These are phyloP conservation scores for Umbelopsis sp. DNA, from an alignment of 192 early-diverging fungal species.

Conservation along the genomic window DNA sequence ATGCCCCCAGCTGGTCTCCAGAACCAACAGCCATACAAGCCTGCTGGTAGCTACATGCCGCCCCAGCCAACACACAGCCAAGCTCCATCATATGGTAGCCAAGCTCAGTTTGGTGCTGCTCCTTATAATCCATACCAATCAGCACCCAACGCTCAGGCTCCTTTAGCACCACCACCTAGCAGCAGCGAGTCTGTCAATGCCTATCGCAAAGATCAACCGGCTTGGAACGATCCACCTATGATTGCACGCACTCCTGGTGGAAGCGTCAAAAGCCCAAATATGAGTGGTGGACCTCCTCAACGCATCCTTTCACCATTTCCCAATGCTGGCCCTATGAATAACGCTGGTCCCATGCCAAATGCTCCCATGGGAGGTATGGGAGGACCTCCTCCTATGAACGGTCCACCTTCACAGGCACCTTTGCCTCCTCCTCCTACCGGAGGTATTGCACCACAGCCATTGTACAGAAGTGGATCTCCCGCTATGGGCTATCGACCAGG, in stretches of 20 bases:
- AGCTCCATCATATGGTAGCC: background rate
- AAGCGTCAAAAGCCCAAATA: constrained; percentile 30
- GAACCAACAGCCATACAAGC: constrained; percentile 6
- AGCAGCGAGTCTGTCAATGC: background rate
- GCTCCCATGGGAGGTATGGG: background rate
- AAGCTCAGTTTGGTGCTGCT: background rate
- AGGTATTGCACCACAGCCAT: constrained; percentile 32
- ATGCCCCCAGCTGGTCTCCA: background rate
- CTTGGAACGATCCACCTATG: constrained; percentile 66
- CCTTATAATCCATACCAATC: constrained; percentile 27
- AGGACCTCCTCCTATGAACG: constrained; percentile 16
- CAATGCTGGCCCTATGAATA: constrained; percentile 21
- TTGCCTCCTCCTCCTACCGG: constrained; percentile 51
- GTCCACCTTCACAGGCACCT: constrained; percentile 22
- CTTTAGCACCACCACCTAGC: constrained; percentile 9
- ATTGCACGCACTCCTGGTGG: constrained; percentile 4
- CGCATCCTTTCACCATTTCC: constrained; percentile 46
- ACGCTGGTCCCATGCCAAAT: background rate
- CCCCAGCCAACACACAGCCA: constrained; percentile 8
- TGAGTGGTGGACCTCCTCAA: constrained; percentile 8
- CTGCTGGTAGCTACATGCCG: constrained; percentile 4
- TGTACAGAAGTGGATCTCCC: background rate
- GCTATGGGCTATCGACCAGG: constrained; percentile 3
- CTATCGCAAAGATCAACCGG: constrained; percentile 42
- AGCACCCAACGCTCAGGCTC: constrained; percentile 3